A percentile compares a stretch with the other conserved stretches of the same genome.
Evolutionary conservation across 192 early-diverging fungal species (phyloP).

Genomic region (Ambispora gerdemannii): DNA sequence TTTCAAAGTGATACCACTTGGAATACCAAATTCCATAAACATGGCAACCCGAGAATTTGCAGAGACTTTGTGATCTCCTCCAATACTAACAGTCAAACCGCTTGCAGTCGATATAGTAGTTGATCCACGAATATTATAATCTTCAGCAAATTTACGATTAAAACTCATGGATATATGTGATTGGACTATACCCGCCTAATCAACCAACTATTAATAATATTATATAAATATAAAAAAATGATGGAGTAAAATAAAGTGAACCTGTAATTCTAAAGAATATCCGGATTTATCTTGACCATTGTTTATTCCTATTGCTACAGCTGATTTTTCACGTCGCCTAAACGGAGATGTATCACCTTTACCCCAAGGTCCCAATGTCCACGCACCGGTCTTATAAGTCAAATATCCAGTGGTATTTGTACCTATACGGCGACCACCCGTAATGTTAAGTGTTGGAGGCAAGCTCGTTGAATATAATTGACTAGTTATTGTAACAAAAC

Average conservation of each 20-base stretch:
- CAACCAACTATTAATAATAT: too few relatives aligned
- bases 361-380: conserved; percentile 66
- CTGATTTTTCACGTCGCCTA: conserved; percentile 44
- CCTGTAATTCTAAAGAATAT: conserved; percentile 51
- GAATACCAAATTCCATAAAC: conserved; percentile 58
- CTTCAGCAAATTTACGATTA: conserved; percentile 44
- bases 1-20: conserved; percentile 57
- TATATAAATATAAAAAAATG: too few relatives aligned
- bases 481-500: conserved; percentile 65
- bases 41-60: conserved; percentile 54
- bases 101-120: conserved; percentile 48
- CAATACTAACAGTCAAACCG: conserved; percentile 49
- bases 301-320: conserved; percentile 50
- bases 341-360: conserved; percentile 32
- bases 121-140: conserved; percentile 43
- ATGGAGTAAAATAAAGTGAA: conserved; percentile 16
- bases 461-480: conserved; percentile 50
- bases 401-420: conserved; percentile 65
- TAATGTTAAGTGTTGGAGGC: conserved; percentile 66
- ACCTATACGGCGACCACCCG: conserved; percentile 64
- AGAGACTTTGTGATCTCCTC: conserved; percentile 55
- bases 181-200: conserved; percentile 51
- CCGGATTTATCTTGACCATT: conserved; percentile 42
- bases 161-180: conserved; percentile 52
- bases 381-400: conserved; percentile 75